Conservation (phyloP, 306 rosid genomes). For the Sophora flavescens region DNA sequence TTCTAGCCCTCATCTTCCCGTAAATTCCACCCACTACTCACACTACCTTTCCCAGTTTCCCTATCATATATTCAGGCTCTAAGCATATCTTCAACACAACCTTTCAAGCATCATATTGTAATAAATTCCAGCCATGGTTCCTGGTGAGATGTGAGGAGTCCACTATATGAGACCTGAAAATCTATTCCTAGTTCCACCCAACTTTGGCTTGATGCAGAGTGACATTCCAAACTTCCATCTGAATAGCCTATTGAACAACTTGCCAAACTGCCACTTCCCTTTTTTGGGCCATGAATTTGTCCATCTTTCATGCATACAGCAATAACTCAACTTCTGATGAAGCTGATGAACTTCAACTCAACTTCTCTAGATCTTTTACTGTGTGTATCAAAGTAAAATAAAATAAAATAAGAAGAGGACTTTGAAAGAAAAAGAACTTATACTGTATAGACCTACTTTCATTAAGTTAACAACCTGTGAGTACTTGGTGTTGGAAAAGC, state of each 20-base stretch:
- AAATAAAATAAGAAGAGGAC: too few species aligned
- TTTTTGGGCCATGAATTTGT: conserved; percentile 48
- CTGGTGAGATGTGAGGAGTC: conserved; percentile 64
- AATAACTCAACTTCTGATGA: conserved; percentile 84
- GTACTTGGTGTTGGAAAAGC: too few species aligned
- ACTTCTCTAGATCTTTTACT: too few species aligned
- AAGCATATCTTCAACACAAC: conserved; percentile 20
- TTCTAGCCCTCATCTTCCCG: conserved; percentile 51
- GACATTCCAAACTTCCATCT: conserved; percentile 49
- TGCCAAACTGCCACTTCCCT: conserved; percentile 53
- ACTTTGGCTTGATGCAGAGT: conserved; percentile 52
- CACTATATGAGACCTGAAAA: conserved; percentile 56
- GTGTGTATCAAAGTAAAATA: too few species aligned
- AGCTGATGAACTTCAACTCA: conserved; percentile 71
- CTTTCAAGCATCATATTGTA: conserved; percentile 28
- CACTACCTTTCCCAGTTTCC: too few species aligned
- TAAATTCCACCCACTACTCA: conserved; percentile 63
- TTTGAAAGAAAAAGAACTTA: too few species aligned
- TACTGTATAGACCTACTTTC: too few species aligned
- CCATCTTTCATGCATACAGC: conserved; percentile 60
- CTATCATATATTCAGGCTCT: conserved; percentile 36
- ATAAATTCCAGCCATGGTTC: conserved; percentile 60
- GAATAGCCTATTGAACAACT: conserved; percentile 43
- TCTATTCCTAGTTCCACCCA: conserved; percentile 48
- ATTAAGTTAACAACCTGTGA: too few species aligned